Evolutionary conservation across 2,329 filamentous ascomycete genomes (phyloP), one percentile per base, ranked within the genome.

Genomic region (Clarireedia paspali): DNA sequence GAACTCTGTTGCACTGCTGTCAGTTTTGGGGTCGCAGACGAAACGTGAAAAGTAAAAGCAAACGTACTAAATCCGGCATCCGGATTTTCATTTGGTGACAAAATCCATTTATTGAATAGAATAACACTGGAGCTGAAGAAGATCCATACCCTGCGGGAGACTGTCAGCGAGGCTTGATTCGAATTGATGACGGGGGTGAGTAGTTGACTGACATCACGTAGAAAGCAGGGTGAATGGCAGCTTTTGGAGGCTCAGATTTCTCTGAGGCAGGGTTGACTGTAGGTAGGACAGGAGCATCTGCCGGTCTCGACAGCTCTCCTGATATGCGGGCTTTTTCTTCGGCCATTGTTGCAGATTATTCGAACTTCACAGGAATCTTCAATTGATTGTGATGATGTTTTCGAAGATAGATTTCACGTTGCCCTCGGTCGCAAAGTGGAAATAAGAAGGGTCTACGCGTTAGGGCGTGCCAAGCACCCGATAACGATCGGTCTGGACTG

Each of bases 31-130:
- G n/a, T 47, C 3, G 38, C 39, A 23, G 6, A 6, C 1, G 14
- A 23, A 14, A 40, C 15, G 14, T 15, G 27, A 47, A n/a, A 14
- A 10, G 45, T 40, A 17, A 15, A 20, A 20, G 45, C 27, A 38
- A 62, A 71, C 85, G 78, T 80, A 89, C 87, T 82, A 78, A 96
- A 96, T 61, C 89, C 81, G 61, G 87, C 80, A 40, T 87, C 91
- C 2, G 20, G 20, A 20, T 20, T 20, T 20, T 20, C 20, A 20
- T 2, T 20, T 20, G 20, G 20, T 68, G 92, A 85, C 60, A 97
- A 81, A 68, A 99, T 90, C 84, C 89, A 96, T 83, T 99, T 99
- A 85, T 99, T 97, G 86, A 96, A 97, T 60, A 99, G 79, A 71
- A 99, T 99, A 70, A 97, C 91, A 67, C 87, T 89, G 45, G 91